Evolutionary conservation across 129 eudicot species (phyloP).

Genomic region (Saussurea involucrata): DNA sequence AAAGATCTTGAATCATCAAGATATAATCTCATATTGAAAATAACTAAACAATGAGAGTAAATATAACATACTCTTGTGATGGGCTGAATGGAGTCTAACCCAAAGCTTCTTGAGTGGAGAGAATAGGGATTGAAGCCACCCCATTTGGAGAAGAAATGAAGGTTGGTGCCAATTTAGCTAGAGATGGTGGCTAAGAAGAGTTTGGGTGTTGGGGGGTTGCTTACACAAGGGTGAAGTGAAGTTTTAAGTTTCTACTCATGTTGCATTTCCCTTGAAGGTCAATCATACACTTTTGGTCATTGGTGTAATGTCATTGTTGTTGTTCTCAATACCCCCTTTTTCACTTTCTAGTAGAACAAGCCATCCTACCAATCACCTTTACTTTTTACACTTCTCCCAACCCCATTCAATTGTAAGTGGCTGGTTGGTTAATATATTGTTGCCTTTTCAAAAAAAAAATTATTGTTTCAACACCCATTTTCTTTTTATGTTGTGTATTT

Average conservation of each 20-base stretch:
- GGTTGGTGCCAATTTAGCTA: conserved; percentile 34
- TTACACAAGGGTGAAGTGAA: conserved; percentile 69
- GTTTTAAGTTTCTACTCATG: conserved; percentile 36
- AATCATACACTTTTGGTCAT: conserved; percentile 46
- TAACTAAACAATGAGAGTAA: background rate
- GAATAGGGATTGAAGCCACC: conserved; percentile 93
- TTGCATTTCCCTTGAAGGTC: conserved; percentile 51
- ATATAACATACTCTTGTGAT: conserved; percentile 55
- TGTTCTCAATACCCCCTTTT: conserved; percentile 43
- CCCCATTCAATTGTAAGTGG: background rate
- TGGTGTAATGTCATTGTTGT: conserved; percentile 60
- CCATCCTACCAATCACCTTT: conserved; percentile 42
- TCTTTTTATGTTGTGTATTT: too few species aligned
- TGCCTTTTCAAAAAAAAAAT: background rate
- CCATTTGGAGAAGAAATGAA: conserved; percentile 45
- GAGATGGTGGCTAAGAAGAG: conserved; percentile 25
- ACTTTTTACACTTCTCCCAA: conserved; percentile 11
- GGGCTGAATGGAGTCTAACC: conserved; percentile 71
- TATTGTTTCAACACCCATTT: too few species aligned
- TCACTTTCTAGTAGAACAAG: conserved; percentile 50
- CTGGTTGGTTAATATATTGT: too few species aligned
- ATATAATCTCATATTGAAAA: background rate
- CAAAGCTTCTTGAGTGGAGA: conserved; percentile 87
- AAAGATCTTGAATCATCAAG: background rate
- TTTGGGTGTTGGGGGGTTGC: conserved; percentile 42